Evolutionary conservation across 805 yeast genomes (phyloP).

Genomic region (Candida verbasci): DNA sequence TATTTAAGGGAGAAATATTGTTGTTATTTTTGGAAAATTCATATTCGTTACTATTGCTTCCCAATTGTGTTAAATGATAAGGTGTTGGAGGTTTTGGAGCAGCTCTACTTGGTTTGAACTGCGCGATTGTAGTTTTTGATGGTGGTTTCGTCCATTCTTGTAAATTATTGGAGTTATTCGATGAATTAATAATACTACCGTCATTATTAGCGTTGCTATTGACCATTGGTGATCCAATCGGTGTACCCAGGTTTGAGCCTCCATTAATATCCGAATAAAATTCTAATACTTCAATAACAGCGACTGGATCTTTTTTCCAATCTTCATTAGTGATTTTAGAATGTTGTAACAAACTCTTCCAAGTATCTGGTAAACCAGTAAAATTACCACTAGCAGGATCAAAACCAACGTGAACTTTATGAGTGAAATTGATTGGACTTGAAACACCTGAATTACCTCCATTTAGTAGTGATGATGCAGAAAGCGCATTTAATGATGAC

Average conservation of each 20-base stretch:
- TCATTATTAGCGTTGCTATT: not conserved
- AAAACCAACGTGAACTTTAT: constrained; percentile 84
- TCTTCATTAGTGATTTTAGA: constrained; percentile 60
- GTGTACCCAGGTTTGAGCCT: constrained; percentile 28
- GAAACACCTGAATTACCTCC: constrained; percentile 50
- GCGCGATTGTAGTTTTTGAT: constrained; percentile 2
- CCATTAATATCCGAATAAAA: constrained; percentile 48
- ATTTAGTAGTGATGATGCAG: constrained; percentile 1
- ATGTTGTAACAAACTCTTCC: constrained; percentile 53
- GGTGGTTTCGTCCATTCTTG: constrained; percentile 41
- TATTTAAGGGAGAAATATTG: constrained; percentile 29
- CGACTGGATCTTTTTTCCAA: constrained; percentile 60
- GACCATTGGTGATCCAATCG: constrained; percentile 22
- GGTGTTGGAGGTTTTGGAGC: constrained; percentile 44
- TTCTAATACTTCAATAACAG: constrained; percentile 58
- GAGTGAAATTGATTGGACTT: constrained; percentile 91
- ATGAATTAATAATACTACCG: constrained; percentile 6
- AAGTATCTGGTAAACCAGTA: constrained; percentile 54
- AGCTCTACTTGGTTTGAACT: constrained; percentile 32
- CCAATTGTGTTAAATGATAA: constrained; percentile 28
- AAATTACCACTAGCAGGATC: constrained; percentile 69
- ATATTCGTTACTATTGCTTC: not conserved
- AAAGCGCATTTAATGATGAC: constrained; percentile 21
- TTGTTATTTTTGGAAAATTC: constrained; percentile 7
- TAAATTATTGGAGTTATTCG: constrained; percentile 17